A percentile compares a stretch with the other conserved stretches of the same genome.
Conservation (phyloP, 345 rosid species). For the Salix dunnii region DNA sequence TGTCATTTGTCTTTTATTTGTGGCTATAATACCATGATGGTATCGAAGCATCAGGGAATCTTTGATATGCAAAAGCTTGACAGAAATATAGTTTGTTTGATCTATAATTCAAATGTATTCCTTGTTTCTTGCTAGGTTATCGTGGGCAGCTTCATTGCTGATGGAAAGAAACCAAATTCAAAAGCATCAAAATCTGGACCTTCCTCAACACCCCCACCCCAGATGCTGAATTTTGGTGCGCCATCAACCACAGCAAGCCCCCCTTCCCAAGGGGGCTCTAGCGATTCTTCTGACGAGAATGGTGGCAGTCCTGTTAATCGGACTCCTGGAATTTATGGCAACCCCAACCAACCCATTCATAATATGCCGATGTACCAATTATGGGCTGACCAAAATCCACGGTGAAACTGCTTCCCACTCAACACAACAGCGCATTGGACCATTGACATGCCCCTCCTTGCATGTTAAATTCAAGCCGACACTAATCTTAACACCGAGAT, state of each 20-base stretch:
- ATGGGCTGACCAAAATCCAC: conserved; percentile 34
- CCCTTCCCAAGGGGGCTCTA: conserved; percentile 64
- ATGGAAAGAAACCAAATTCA: conserved; percentile 48
- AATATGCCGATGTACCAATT: conserved; percentile 60
- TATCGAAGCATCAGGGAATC: not conserved
- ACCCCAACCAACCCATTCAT: conserved; percentile 43
- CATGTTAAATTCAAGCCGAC: conserved; percentile 15
- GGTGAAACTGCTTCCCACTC: conserved; percentile 4
- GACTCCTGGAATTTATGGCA: conserved; percentile 36
- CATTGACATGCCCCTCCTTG: conserved; percentile 4
- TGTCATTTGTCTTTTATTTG: not conserved
- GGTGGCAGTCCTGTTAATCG: conserved; percentile 54
- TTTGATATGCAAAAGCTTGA: not conserved
- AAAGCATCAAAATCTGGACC: conserved; percentile 48
- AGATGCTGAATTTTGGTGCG: conserved; percentile 58
- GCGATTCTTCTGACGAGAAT: conserved; percentile 73
- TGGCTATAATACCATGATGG: not conserved
- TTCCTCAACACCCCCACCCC: conserved; percentile 42
- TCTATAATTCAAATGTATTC: not conserved
- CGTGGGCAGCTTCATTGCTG: conserved; percentile 80
- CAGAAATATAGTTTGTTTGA: not conserved
- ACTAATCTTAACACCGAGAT: conserved; percentile 19
- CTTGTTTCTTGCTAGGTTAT: conserved; percentile 49
- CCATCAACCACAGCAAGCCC: conserved; percentile 50
- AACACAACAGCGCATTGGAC: not conserved